Evolutionary conservation across 2,329 filamentous ascomycete species (phyloP).

Genomic region (Mollisiaceae sp.): DNA sequence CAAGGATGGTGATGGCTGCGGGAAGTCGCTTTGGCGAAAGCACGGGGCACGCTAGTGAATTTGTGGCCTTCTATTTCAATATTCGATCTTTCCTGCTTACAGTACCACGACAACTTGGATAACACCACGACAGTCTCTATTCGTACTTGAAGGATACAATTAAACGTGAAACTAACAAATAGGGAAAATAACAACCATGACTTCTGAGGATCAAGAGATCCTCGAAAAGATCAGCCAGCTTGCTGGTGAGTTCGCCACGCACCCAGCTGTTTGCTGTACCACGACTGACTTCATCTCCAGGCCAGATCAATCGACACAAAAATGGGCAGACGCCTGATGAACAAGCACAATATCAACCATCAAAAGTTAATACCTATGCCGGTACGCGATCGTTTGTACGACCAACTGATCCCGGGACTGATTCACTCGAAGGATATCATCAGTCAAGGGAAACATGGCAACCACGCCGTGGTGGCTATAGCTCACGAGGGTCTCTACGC

Average conservation of each 20-base stretch:
- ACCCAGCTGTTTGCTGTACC: constrained; percentile 54
- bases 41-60: constrained; percentile 15
- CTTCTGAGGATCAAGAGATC: constrained; percentile 61
- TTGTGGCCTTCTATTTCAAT: not conserved
- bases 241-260: constrained; percentile 52
- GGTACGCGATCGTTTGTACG: constrained; percentile 27
- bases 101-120: constrained; percentile 14
- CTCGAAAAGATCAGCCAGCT: constrained; percentile 61
- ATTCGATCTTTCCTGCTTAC: constrained; percentile 6
- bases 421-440: constrained; percentile 33
- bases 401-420: constrained; percentile 18
- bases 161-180: constrained; percentile 31
- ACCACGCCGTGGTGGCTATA: constrained; percentile 33
- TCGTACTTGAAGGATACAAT: constrained; percentile 9
- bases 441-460: constrained; percentile 38
- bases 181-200: constrained; percentile 41
- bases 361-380: constrained; percentile 26
- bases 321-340: constrained; percentile 57
- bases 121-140: not conserved
- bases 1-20: constrained; percentile 12
- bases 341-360: constrained; percentile 26
- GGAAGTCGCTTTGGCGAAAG: constrained; percentile 1
- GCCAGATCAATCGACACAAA: constrained; percentile 82
- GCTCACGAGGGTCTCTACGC: constrained; percentile 40
- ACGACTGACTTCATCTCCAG: constrained; percentile 47